Evolutionary conservation across 2,329 filamentous ascomycete species (phyloP), one percentile per base, ranked within the genome.

Genomic region (Penicillium rolfsii): DNA sequence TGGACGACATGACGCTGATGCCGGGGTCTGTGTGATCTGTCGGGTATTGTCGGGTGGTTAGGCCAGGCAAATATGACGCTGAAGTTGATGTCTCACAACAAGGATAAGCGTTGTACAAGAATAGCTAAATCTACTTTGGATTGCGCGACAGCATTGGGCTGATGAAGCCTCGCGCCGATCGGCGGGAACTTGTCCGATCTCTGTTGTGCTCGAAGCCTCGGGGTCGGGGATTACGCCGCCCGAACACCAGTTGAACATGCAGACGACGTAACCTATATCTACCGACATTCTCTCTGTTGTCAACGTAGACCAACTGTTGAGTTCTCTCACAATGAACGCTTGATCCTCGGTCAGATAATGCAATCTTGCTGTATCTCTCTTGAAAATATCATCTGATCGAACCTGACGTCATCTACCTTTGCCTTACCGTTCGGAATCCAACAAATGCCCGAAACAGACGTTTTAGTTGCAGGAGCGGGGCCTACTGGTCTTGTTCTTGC

Each of bases 401-500:
- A 14, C 9, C 19, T 16, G 35, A 36, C 33, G 4, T 19, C n/a
- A 14, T 28, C 19, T 45, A 19, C 43, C 8, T 7, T 22, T 49
- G 45, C 2, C 22, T 46, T 12, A 4, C n/a, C 26, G 22, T n/a
- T 22, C 30, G 19, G 16, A 7, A 4, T 33, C 16, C 33, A 26
- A 36, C 19, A 19, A 46, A 60, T 52, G 40, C 30, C 54, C 6
- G 50, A 61, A 41, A 52, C 55, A n/a, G 64, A 68, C 35, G 71
- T 74, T n/a, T 63, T 73, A 26, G 73, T 74, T 11, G 57, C 68
- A 16, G 72, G 72, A 8, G 71, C 67, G 53, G 72, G 72, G 8
- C 71, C 72, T 2, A 71, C 71, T 11, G 72, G 72, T 26, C 70
- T 74, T 9, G 71, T 72, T 11, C 68, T 73, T 3, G 71, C 71